Base-by-base conservation (phyloP, 371 early-diverging fungal genomes). In the Mucor plumbeus region DNA sequence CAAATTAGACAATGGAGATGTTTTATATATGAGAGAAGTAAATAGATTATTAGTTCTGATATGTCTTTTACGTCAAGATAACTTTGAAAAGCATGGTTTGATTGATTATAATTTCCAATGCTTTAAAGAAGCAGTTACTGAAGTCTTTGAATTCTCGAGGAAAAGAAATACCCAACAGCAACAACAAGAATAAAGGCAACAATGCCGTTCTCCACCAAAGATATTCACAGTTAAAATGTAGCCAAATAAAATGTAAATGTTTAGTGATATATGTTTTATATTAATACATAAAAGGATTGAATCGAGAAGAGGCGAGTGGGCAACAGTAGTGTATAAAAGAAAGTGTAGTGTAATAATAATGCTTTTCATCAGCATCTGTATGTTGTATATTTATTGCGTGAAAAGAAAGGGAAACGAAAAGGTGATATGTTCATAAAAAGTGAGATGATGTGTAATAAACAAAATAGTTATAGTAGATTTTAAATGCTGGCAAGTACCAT, bases 61-160 rank as follows among this genome's bases (percentile, higher is more conserved):
- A 47, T 92, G 93, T 75, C 76, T 96, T 58, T 69, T 96, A 53
- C 84, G 95, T 33, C 88, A 93, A 40, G 96, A 94, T 62, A 92
- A 92, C 44, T 95, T 93, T 82, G 94, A 92, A 67, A 93, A 92
- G 71, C 92, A 91, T 68, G 96, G 94, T 5, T 70, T 96, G 73
- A 87, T 96, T 58, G 95, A 96, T 67, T 94, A 92, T 79, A 96
- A 96, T 68, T 94, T 96, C 54, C 88, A 88, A 61, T 90, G 91
- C 68, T 90, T 90, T 69, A 90, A 90, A 73, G 86, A 89, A 62
- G 89, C 91, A 34, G 86, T 90, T 59, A 84, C 86, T 11, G 87
- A 90, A 64, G 89, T 90, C 7, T 87, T 90, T 79, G 88, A 90
- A 54, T 80, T 90, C 58, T 81, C 84, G 36, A 76, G 81, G 65